Evolutionary conservation across 495 filamentous ascomycete genomes (phyloP).

Genomic region (Podospora didyma): DNA sequence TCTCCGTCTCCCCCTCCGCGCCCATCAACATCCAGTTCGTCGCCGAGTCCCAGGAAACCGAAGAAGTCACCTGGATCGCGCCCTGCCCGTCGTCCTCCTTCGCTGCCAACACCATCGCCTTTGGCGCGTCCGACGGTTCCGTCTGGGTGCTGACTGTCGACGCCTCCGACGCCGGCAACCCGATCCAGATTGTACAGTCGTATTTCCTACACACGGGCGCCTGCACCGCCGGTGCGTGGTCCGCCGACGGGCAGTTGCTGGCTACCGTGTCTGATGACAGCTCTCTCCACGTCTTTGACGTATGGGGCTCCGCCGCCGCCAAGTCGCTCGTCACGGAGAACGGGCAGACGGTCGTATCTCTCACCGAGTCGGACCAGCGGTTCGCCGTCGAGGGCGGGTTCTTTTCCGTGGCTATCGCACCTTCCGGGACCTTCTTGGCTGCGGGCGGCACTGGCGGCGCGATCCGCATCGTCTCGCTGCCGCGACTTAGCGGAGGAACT

Average conservation of each 20-base stretch:
- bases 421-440: conserved; percentile 70
- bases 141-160: conserved; percentile 94
- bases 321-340: conserved; percentile 65
- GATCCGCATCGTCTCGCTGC: conserved; percentile 79
- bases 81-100: conserved; percentile 66
- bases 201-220: conserved; percentile 86
- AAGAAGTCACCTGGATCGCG: conserved; percentile 89
- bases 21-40: conserved; percentile 71
- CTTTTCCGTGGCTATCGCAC: conserved; percentile 78
- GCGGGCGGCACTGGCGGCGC: conserved; percentile 84
- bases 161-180: conserved; percentile 46
- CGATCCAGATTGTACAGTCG: conserved; percentile 76
- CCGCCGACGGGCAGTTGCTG: conserved; percentile 79
- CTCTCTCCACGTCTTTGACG: conserved; percentile 88
- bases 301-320: conserved; percentile 77
- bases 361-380: conserved; percentile 80
- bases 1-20: conserved; percentile 64
- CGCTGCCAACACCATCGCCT: conserved; percentile 79
- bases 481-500: conserved; percentile 58
- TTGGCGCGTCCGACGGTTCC: conserved; percentile 88
- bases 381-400: conserved; percentile 90
- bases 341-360: conserved; percentile 70
- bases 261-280: conserved; percentile 88
- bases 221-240: conserved; percentile 90
- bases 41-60: conserved; percentile 71